Percentiles rank a stretch among this genome's conserved stretches.
Conservation (phyloP, 331 rosid species). For the Saraca asoca region DNA sequence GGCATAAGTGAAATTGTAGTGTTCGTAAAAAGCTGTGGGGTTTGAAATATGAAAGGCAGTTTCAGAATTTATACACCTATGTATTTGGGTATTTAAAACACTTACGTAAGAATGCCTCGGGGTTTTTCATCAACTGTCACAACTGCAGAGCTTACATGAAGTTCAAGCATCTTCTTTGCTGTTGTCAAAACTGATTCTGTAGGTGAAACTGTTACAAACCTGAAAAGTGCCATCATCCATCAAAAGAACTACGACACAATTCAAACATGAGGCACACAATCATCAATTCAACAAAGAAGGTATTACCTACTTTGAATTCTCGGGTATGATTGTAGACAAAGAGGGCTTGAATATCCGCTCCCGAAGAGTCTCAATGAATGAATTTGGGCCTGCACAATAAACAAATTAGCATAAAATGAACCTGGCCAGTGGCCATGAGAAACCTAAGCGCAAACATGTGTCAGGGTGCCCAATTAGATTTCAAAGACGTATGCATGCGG, state of each 20-base stretch:
- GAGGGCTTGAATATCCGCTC: constrained; percentile 94
- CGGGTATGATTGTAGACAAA: constrained; percentile 82
- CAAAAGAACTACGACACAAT: constrained; percentile 19
- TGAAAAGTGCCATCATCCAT: constrained; percentile 46
- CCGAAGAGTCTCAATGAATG: constrained; percentile 83
- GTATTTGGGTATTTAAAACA: too few relatives aligned
- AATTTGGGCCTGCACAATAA: constrained; percentile 66
- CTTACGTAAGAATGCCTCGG: constrained; percentile 92
- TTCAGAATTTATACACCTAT: constrained; percentile 6
- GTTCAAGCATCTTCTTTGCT: constrained; percentile 86
- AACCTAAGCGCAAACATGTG: not conserved
- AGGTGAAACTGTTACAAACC: constrained; percentile 73
- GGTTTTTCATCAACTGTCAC: constrained; percentile 74
- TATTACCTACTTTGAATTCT: constrained; percentile 98
- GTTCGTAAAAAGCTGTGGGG: constrained; percentile 1
- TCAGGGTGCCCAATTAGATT: constrained; percentile 7
- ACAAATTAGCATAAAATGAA: constrained; percentile 26
- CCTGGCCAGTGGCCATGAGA: not conserved
- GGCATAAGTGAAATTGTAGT: not conserved
- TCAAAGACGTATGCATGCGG: not conserved
- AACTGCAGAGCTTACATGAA: constrained; percentile 70
- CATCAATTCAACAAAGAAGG: constrained; percentile 39
- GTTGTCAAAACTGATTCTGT: constrained; percentile 70
- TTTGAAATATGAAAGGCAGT: not conserved
- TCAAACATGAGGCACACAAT: constrained; percentile 7